Percentiles rank a stretch among this genome's conserved stretches.
Evolutionary conservation across 1,139 yeast species (phyloP).

Genomic region (Kazachstania sp.): DNA sequence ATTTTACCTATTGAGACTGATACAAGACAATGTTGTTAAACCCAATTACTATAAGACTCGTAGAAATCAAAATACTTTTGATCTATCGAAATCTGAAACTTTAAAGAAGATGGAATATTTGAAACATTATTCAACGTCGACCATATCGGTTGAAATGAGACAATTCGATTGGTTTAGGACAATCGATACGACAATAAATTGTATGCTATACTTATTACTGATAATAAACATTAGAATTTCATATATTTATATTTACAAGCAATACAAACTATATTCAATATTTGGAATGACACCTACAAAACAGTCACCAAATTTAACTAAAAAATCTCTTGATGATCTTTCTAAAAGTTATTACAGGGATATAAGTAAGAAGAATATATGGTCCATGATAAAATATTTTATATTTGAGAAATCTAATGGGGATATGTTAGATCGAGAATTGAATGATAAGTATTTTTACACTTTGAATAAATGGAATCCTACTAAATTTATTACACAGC

Average conservation of each 20-base stretch:
- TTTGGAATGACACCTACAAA: constrained; percentile 14
- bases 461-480: constrained; percentile 55
- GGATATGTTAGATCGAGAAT: not conserved
- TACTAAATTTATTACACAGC: constrained; percentile 40
- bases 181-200: constrained; percentile 12
- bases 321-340: constrained; percentile 17
- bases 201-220: constrained; percentile 10
- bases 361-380: constrained; percentile 15
- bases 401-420: constrained; percentile 7
- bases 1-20: constrained; percentile 28
- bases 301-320: constrained; percentile 18
- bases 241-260: constrained; percentile 16
- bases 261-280: constrained; percentile 19
- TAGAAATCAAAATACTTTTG: constrained; percentile 20
- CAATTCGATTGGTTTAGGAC: constrained; percentile 12
- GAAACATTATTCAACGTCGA: constrained; percentile 7
- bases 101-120: constrained; percentile 27
- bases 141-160: not conserved
- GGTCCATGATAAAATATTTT: constrained; percentile 17
- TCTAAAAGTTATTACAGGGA: constrained; percentile 19
- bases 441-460: constrained; percentile 35
- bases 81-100: constrained; percentile 23
- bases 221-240: constrained; percentile 12
- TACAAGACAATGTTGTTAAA: constrained; percentile 30
- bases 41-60: constrained; percentile 25